A percentile compares a stretch with the other conserved stretches of the same genome.
These are phyloP conservation scores for Tetrahymena malaccensis DNA, from an alignment of 73 alveolate species.

Conservation along the genomic window DNA sequence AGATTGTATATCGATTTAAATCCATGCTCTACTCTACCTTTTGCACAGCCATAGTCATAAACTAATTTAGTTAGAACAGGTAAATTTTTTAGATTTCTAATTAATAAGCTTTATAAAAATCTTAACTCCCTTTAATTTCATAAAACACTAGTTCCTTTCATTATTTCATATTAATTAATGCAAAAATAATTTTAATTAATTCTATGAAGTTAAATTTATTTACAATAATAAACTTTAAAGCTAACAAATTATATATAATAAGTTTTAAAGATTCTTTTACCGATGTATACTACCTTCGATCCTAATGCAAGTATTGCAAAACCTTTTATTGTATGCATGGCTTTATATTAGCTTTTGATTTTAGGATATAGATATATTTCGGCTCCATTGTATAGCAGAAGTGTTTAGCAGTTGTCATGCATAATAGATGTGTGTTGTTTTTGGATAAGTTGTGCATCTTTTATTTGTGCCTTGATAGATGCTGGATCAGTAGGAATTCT, in stretches of 20 bases:
- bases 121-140: not conserved
- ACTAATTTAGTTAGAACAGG: slow-evolving; percentile 15
- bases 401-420: not conserved
- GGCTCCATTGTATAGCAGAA: slow-evolving; percentile 31
- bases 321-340: slow-evolving; percentile 14
- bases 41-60: slow-evolving; percentile 30
- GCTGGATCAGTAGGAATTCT: slow-evolving; percentile 21
- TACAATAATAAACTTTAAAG: not conserved
- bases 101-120: no score
- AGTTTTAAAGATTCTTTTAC: slow-evolving; percentile 5
- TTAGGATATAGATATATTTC: slow-evolving; percentile 24
- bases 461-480: slow-evolving; percentile 27
- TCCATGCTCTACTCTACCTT: slow-evolving; percentile 25
- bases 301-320: slow-evolving; percentile 20
- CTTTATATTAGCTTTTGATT: slow-evolving; percentile 3
- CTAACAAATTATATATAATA: not conserved
- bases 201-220: no score
- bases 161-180: no score
- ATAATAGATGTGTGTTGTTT: slow-evolving; percentile 9
- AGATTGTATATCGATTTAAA: slow-evolving; percentile 25
- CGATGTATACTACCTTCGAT: slow-evolving; percentile 26
- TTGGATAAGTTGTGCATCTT: slow-evolving; percentile 34
- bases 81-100: not conserved
- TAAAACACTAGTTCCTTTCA: no score
- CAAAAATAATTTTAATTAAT: no score